Evolutionary conservation across 1,284 basidiomycete genomes (phyloP), one percentile per base, ranked within the genome.

Genomic region (Ganoderma sinense): DNA sequence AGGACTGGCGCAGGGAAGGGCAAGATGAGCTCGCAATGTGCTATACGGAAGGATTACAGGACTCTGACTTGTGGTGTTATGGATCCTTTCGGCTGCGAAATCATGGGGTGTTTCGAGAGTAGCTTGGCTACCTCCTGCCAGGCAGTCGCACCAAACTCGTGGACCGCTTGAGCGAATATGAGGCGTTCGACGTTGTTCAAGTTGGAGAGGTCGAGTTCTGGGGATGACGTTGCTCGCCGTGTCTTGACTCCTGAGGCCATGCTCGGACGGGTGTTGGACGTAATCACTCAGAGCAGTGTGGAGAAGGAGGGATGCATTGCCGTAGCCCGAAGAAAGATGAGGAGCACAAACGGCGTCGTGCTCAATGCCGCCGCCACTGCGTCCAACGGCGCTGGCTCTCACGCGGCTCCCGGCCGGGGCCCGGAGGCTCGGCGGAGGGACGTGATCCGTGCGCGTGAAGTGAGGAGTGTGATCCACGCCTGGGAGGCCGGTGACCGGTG

Each of bases 161-260:
- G 94, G 51, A 95, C 91, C 0, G 94, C 91, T 81, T 97, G 95
- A 2, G 94, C 88, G 64, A 97, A 87, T 43, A 97, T 81, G 64
- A 97, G 90, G 60, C 85, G 82, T 80, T 94, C 93, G 56, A 91
- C 79, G 69, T 84, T 86, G 66, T 80, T 84, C 68, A 91, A 80
- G 60, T 43, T 73, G 41, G 72, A 67, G 33, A 68, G 60, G 69
- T 76, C 72, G 33, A 74, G 53, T 33, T 74, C 75, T 20, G 74
- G 68, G 36, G 70, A 59, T n/a, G 67, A 69, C 31, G 70, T 33
- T 18, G 70, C 61, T 23, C 66, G 66, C 18, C 70, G 67, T 36
- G 69, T 39, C 60, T 66, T 70, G 23, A 61, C 66, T 23, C 55
- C 63, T 1, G 72, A 67, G 39, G 71, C 63, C 70, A 73, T 71